Base-by-base conservation (phyloP, 495 filamentous ascomycete genomes). In the Chaetomium cochliodes region DNA sequence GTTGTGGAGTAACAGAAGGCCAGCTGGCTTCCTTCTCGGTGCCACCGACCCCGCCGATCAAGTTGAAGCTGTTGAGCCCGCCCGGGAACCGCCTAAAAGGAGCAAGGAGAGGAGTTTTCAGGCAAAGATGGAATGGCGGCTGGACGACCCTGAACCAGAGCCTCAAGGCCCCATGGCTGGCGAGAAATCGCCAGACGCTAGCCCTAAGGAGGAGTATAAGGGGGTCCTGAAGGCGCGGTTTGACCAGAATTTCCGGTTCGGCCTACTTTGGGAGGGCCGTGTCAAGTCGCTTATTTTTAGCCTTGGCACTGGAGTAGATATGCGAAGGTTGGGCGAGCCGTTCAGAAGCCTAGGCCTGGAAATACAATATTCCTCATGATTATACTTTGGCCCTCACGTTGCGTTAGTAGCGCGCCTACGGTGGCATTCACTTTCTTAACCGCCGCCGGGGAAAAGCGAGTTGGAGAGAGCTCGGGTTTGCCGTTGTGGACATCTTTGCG, bases 221-320 rank as follows among this genome's bases (percentile, higher is more conserved):
- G 93, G 92, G 5, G 92, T 97, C n/a, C 75, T 98, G 65, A 98
- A 98, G 74, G 88, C 92, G 22, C 83, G 90, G 49, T 78, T 97
- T 9, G 91, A 94, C 69, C 92, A 97, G 74, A 88, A 91, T 63
- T 87, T 91, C 73, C 86, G 87, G 63, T 83, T 97, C 39, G 90
- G 92, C 3, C 65, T 97, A 53, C 80, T 98, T 15, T 98, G 96
- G 96, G 94, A 98, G 74, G 94, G 94, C 1, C 82, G 92, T 61
- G 81, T 93, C 52, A 98, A 98, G 78, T 92, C 96, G 70, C 78
- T 98, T 51, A 81, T 98, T 63, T 94, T 98, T 70, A 96, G 90
- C 70, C 83, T 96, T 26, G 94, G 94, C 3, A 88, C 90, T 22
- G 88, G 84, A 16, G 79, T 94, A 49, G 91, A 93, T 78, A 76